Base-by-base conservation (phyloP, 305 asterid species). In the Fraxinus nigra region DNA sequence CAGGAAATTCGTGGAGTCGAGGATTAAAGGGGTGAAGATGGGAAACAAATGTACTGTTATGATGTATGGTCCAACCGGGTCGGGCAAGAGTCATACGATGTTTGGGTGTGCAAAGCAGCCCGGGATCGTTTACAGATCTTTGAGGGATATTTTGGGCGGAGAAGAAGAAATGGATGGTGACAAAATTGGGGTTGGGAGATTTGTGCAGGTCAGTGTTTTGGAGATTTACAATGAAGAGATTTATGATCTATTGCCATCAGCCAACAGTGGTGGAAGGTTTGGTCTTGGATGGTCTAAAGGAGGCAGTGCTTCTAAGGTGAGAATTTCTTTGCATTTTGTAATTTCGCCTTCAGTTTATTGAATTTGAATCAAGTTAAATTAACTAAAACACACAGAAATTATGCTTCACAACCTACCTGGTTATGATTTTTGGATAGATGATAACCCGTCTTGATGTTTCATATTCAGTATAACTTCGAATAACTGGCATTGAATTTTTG, bases 11-110 rank as follows among this genome's bases (percentile, higher is more conserved):
- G 97, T 95, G 0, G 87, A 90, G 72, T 91, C 98, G 0, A 88
- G 99, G 80, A 90, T 95, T 3, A 85, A 90, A 37, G 97, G 93
- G 0, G 98, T 94, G 69, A 94, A 91, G 75, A n/a, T 89, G 82
- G 99, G 99, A 35, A 95, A 88, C 38, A 94, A 92, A 78, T 95
- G 99, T 18, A 94, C 99, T 0, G 86, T 95, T 0, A 94, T 95
- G 99, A 94, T 94, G 99, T 95, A 95, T 63, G 99, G 99, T 0
- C 99, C 99, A 4, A 94, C 99, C 7, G 99, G 99, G 13, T 90
- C 99, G 3, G 99, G 99, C 4, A 95, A 95, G 89, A 92, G 97
- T 70, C 97, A 95, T 75, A 95, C 98, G 0, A 95, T 95, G 99
- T 95, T 95, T 70, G 99, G 99, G 35, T 88, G 94, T 80, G 56